Conservation (phyloP, 2,329 filamentous ascomycete species). For the Ophiocordyceps australis region DNA sequence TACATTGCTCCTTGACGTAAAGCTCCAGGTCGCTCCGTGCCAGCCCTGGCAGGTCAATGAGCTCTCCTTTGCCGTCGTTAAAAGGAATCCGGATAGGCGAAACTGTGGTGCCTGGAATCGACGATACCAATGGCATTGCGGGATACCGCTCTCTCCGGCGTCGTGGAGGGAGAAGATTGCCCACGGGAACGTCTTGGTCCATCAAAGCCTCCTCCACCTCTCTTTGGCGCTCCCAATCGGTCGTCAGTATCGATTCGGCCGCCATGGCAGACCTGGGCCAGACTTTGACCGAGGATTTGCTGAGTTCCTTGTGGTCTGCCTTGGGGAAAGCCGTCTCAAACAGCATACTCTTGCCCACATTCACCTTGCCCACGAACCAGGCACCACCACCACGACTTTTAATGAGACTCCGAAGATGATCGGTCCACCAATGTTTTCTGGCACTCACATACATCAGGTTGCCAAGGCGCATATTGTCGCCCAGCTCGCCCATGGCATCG, state of each 20-base stretch:
- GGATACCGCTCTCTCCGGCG: constrained; percentile 61
- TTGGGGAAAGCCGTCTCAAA: constrained; percentile 81
- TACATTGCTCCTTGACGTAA: constrained; percentile 49
- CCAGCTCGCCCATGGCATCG: constrained; percentile 50
- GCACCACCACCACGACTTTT: constrained; percentile 67
- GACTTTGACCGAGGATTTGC: constrained; percentile 4
- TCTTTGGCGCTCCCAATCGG: constrained; percentile 6
- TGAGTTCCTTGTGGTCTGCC: constrained; percentile 28
- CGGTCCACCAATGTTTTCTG: constrained; percentile 81
- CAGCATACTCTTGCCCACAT: constrained; percentile 89
- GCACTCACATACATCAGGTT: constrained; percentile 80
- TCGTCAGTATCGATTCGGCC: constrained; percentile 10
- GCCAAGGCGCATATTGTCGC: constrained; percentile 59
- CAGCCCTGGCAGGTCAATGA: constrained; percentile 84
- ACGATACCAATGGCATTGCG: constrained; percentile 69
- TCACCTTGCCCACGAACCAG: constrained; percentile 97
- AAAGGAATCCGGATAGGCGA: constrained; percentile 89
- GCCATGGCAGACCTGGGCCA: constrained; percentile 3
- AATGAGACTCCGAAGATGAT: constrained; percentile 68
- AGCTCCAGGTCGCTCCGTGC: constrained; percentile 54
- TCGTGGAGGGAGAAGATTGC: constrained; percentile 54
- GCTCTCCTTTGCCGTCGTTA: constrained; percentile 67
- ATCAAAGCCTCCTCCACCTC: constrained; percentile 3
- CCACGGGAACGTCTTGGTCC: constrained; percentile 20
- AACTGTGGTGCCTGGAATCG: constrained; percentile 81